Evolutionary conservation across 441 rosid genomes (phyloP).

Genomic region (Sinapis alba): DNA sequence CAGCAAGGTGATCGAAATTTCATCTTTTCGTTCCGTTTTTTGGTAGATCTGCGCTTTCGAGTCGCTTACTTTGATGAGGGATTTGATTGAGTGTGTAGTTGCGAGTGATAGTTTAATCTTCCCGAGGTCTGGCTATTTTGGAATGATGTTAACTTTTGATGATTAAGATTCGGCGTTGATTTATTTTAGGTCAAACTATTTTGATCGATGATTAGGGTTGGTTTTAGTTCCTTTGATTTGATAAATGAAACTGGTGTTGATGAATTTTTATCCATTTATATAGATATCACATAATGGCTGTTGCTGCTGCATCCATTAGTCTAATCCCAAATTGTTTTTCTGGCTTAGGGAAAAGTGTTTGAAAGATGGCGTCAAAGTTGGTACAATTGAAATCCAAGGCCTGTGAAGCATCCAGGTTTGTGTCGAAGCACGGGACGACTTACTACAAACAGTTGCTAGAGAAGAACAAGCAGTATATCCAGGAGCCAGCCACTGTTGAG

Average conservation of each 20-base stretch:
- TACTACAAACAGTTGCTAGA: conserved; percentile 83
- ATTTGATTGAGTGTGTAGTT: neutral
- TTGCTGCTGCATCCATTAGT: neutral
- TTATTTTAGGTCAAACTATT: neutral
- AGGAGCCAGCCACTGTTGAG: conserved; percentile 80
- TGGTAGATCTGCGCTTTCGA: conserved; percentile 23
- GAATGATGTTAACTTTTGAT: conserved; percentile 5
- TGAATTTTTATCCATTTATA: neutral
- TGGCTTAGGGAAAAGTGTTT: conserved; percentile 25
- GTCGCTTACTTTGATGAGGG: neutral
- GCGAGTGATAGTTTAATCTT: neutral
- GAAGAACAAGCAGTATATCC: conserved; percentile 77
- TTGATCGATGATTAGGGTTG: neutral
- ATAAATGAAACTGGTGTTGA: neutral
- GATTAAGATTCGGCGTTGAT: conserved; percentile 2
- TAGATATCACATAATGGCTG: neutral
- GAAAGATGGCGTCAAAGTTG: conserved; percentile 68
- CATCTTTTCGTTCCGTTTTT: conserved; percentile 13
- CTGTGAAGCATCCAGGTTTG: conserved; percentile 64
- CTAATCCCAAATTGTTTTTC: conserved; percentile 2
- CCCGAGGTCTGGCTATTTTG: neutral
- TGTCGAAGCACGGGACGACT: conserved; percentile 65
- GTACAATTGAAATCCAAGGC: conserved; percentile 78
- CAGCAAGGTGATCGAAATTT: conserved; percentile 24
- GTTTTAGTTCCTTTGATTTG: neutral